phyloP scores from a whole-genome alignment of 441 rosid species.

The Adansonia madagascariensis region DNA sequence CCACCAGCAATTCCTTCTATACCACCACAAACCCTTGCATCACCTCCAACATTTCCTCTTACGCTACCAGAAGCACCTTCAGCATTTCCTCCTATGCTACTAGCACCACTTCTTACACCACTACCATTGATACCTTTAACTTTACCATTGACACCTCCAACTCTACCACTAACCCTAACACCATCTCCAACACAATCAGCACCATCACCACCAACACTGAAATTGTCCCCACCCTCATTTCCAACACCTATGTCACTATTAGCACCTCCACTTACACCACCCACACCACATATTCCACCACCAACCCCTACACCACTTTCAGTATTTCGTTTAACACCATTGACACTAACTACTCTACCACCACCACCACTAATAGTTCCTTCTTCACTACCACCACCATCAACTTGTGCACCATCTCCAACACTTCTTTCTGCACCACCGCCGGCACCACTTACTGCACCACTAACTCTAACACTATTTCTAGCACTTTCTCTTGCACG shows the following conservation, averaged over 20 bases:
- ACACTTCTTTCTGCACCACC: neutral
- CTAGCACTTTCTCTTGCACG: neutral
- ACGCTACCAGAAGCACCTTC: neutral
- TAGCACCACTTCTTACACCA: neutral
- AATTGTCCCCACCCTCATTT: neutral
- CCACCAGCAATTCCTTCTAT: neutral
- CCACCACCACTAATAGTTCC: neutral
- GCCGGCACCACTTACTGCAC: neutral
- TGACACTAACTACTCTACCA: neutral
- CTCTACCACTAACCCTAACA: neutral
- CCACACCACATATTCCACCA: neutral
- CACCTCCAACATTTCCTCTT: neutral
- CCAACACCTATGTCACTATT: neutral
- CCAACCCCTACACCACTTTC: constrained; percentile 1
- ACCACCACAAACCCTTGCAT: neutral
- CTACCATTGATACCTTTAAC: neutral
- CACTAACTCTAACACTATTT: neutral
- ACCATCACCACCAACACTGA: neutral
- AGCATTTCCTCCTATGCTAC: neutral
- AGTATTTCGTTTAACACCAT: neutral
- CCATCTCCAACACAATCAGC: neutral
- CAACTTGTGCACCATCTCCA: neutral
- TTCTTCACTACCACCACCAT: too few relatives aligned
- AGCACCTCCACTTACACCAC: neutral
- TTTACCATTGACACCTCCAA: neutral